Evolutionary conservation across 2,329 filamentous ascomycete genomes (phyloP).

Genomic region (Fusarium sp.): DNA sequence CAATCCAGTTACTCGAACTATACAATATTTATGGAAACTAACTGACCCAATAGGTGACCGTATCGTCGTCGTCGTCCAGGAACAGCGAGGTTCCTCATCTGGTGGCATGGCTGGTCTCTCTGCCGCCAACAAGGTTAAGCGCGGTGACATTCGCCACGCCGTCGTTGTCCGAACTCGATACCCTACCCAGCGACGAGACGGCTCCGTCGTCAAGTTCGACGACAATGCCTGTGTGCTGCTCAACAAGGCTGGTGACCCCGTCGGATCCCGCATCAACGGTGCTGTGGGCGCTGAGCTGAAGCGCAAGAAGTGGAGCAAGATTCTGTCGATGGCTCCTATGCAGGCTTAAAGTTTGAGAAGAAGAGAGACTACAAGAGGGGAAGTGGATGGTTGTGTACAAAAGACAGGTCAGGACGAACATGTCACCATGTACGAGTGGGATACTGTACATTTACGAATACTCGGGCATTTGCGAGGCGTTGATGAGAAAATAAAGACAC

Average conservation of each 20-base stretch:
- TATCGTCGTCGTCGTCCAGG: conserved; percentile 97
- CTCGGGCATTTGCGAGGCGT: conserved; percentile 51
- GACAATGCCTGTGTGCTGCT: conserved; percentile 98
- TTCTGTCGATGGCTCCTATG: conserved; percentile 89
- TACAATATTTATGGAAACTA: not conserved
- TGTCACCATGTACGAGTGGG: conserved; percentile 41
- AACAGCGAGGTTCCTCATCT: conserved; percentile 84
- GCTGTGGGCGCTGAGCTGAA: conserved; percentile 91
- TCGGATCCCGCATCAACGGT: conserved; percentile 91
- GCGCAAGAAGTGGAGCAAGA: conserved; percentile 98
- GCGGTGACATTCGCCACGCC: conserved; percentile 95
- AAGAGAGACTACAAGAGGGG: not conserved
- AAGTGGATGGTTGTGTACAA: conserved; percentile 25
- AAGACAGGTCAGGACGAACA: conserved; percentile 7
- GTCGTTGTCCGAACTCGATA: conserved; percentile 94
- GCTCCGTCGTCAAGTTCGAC: conserved; percentile 91
- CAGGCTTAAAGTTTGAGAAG: conserved; percentile 57
- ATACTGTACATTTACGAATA: conserved; percentile 50
- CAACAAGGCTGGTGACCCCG: conserved; percentile 96
- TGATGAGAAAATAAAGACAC: conserved; percentile 45
- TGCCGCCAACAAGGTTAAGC: conserved; percentile 89
- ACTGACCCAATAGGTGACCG: conserved; percentile 78
- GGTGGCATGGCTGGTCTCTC: conserved; percentile 78
- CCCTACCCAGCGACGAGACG: conserved; percentile 87
- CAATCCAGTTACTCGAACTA: not conserved